Evolutionary conservation across 495 filamentous ascomycete genomes (phyloP).

Genomic region (Penicillium coffeae): DNA sequence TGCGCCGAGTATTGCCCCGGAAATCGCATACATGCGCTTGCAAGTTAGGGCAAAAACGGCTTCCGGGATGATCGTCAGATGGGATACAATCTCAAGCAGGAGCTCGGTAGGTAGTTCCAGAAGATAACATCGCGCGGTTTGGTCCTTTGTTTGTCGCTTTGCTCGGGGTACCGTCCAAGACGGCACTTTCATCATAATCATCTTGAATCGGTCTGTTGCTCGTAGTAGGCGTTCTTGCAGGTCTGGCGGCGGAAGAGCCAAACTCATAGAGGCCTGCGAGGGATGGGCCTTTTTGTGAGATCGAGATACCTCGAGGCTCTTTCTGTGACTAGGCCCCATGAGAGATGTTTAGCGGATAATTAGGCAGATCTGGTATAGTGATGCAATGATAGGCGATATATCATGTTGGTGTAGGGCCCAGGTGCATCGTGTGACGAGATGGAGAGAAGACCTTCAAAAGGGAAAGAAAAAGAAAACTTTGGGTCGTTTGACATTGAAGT

Average conservation of each 20-base stretch:
- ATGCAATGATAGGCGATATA: constrained; percentile 5
- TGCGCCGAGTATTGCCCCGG: constrained; percentile 29
- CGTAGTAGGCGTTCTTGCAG: constrained; percentile 32
- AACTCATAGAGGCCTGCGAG: constrained; percentile 14
- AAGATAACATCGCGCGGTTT: constrained; percentile 29
- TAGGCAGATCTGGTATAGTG: constrained; percentile 1
- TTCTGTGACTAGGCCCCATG: constrained; percentile 14
- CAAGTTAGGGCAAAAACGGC: constrained; percentile 43
- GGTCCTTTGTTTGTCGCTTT: constrained; percentile 15
- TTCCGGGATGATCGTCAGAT: constrained; percentile 36
- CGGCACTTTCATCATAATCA: constrained; percentile 28
- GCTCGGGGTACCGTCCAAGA: constrained; percentile 21
- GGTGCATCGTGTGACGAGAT: constrained; percentile 20
- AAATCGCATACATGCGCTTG: constrained; percentile 41
- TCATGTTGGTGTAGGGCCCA: constrained; percentile 15
- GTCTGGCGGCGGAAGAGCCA: constrained; percentile 14
- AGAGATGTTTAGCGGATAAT: constrained; percentile 3
- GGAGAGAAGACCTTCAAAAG: constrained; percentile 9
- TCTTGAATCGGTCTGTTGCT: constrained; percentile 32
- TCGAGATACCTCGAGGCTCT: constrained; percentile 5
- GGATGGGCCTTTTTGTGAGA: constrained; percentile 10
- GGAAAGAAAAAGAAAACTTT: constrained; percentile 2
- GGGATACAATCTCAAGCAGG: constrained; percentile 38
- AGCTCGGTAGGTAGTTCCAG: constrained; percentile 45
- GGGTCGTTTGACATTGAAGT: constrained; percentile 36